phyloP scores from a whole-genome alignment of 257 asterid species.

The Capsicum baccatum region DNA sequence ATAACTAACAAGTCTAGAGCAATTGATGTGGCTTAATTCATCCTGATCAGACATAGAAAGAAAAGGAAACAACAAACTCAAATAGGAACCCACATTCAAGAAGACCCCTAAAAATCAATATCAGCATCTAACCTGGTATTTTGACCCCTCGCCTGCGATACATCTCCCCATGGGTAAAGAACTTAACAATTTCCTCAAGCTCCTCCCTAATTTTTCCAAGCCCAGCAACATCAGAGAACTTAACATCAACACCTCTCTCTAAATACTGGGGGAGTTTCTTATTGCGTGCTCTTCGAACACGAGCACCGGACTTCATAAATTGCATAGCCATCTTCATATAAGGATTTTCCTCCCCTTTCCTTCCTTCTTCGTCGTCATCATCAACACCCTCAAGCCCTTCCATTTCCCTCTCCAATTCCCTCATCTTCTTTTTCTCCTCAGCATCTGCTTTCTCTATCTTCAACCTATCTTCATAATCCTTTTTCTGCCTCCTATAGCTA shows the following conservation, averaged over 20 bases:
- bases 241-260: slow-evolving; percentile 85
- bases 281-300: slow-evolving; percentile 68
- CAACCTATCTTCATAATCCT: slow-evolving; percentile 94
- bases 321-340: slow-evolving; percentile 75
- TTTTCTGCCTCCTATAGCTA: slow-evolving; percentile 81
- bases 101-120: slow-evolving; percentile 16
- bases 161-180: slow-evolving; percentile 97
- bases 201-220: slow-evolving; percentile 94
- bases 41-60: slow-evolving; percentile 16
- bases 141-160: slow-evolving; percentile 94
- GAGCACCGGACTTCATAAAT: slow-evolving; percentile 96
- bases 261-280: slow-evolving; percentile 82
- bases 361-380: slow-evolving; percentile 75
- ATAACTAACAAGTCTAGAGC: slow-evolving; percentile 28
- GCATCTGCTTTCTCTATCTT: slow-evolving; percentile 92
- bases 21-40: slow-evolving; percentile 11
- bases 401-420: slow-evolving; percentile 81
- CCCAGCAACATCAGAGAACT: slow-evolving; percentile 96
- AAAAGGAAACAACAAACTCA: slow-evolving; percentile 22
- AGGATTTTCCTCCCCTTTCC: slow-evolving; percentile 70
- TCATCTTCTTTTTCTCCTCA: slow-evolving; percentile 87
- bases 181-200: slow-evolving; percentile 97
- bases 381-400: slow-evolving; percentile 58
- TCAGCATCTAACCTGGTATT: slow-evolving; percentile 77
- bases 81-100: slow-evolving; percentile 13